A percentile compares a stretch with the other conserved stretches of the same genome.
Evolutionary conservation across 169 alveolate genomes (phyloP).

Genomic region (Cryptosporidium meleagridis): DNA sequence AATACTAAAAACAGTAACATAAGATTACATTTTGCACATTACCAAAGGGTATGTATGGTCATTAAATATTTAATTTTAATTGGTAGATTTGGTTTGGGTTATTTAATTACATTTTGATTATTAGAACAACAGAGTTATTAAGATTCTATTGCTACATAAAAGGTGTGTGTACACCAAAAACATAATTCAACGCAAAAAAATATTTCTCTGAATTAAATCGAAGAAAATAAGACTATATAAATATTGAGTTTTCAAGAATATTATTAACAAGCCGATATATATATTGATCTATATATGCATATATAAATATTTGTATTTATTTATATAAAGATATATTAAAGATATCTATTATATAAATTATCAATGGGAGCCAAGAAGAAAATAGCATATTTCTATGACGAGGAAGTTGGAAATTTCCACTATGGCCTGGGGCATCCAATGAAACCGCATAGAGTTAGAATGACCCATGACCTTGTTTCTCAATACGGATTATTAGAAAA

Average conservation of each 20-base stretch:
- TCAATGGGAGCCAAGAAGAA: slow-evolving; percentile 72
- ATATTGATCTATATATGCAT: no score
- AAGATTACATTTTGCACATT: background rate
- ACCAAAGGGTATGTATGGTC: background rate
- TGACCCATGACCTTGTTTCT: slow-evolving; percentile 85
- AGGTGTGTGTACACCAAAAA: background rate
- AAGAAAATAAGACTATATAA: background rate
- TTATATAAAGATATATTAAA: background rate
- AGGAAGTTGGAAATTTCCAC: slow-evolving; percentile 84
- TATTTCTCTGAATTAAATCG: background rate
- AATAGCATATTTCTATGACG: slow-evolving; percentile 84
- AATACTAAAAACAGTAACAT: background rate
- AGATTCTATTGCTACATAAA: background rate
- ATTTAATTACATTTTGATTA: background rate
- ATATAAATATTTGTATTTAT: no score
- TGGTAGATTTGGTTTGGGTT: slow-evolving; percentile 3
- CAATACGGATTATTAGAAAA: slow-evolving; percentile 82
- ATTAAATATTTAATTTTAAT: background rate
- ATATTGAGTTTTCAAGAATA: background rate
- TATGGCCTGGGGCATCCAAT: slow-evolving; percentile 89
- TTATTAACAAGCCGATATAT: background rate
- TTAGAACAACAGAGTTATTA: background rate
- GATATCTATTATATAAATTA: background rate
- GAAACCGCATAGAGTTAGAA: slow-evolving; percentile 90
- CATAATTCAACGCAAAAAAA: background rate